phyloP scores from a whole-genome alignment of 129 eudicot genomes.

The Escallonia herrerae region DNA sequence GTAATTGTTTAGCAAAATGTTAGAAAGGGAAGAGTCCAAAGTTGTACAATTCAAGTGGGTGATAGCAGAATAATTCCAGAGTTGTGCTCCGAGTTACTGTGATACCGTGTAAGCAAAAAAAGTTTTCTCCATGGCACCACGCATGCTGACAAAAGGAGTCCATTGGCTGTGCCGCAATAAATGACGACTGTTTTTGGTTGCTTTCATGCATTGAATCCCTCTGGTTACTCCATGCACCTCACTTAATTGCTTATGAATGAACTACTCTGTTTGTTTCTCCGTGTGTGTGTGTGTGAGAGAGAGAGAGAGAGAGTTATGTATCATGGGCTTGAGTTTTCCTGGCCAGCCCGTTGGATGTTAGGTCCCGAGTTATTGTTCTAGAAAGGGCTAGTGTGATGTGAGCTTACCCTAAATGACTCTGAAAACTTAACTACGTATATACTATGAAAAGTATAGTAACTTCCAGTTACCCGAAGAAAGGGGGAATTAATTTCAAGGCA shows the following conservation, averaged over 20 bases:
- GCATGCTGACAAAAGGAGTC: conserved; percentile 29
- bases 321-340: neutral
- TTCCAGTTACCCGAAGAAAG: neutral
- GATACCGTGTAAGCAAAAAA: too few relatives aligned
- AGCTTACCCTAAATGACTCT: neutral
- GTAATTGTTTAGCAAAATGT: too few relatives aligned
- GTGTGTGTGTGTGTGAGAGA: neutral
- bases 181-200: conserved; percentile 18
- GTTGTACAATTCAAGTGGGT: too few relatives aligned
- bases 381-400: neutral
- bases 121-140: neutral
- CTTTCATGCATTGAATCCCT: conserved; percentile 32
- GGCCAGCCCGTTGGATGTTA: conserved; percentile 13
- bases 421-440: neutral
- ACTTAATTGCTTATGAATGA: neutral
- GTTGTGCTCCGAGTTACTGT: too few relatives aligned
- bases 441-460: neutral
- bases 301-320: conserved; percentile 1
- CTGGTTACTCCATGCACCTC: conserved; percentile 16
- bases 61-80: too few relatives aligned
- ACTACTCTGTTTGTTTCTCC: neutral
- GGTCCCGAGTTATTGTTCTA: conserved; percentile 14
- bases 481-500: neutral
- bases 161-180: conserved; percentile 15
- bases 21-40: too few relatives aligned